These are phyloP conservation scores for Orbilia brochopaga DNA, from an alignment of 2,329 filamentous ascomycete species.

Conservation along the genomic window DNA sequence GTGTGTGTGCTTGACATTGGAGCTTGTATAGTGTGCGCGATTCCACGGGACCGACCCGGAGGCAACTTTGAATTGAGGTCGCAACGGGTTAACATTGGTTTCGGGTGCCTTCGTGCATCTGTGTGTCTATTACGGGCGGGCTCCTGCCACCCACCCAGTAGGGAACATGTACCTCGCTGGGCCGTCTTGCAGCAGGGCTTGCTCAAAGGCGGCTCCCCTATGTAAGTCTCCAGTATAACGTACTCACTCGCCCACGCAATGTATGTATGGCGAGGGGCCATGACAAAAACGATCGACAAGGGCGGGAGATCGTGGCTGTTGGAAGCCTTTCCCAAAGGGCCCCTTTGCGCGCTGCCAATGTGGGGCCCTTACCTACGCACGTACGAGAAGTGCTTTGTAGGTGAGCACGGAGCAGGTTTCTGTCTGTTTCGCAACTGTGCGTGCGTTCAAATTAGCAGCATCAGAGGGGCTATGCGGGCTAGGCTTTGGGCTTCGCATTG, in stretches of 20 bases:
- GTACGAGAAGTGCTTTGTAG: no score
- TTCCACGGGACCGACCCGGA: conserved; percentile 29
- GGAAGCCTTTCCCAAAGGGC: no score
- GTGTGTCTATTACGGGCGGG: conserved; percentile 1
- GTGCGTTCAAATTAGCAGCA: conserved; percentile 47
- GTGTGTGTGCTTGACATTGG: conserved; percentile 38
- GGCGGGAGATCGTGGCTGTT: conserved; percentile 29
- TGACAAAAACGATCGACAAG: conserved; percentile 48
- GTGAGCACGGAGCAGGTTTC: conserved; percentile 10
- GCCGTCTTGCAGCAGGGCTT: conserved; percentile 37
- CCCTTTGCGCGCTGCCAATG: conserved; percentile 23
- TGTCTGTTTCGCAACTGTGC: conserved; percentile 38
- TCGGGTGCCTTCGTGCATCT: background rate
- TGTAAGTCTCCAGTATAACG: no score
- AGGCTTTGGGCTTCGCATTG: conserved; percentile 28
- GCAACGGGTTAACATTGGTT: conserved; percentile 1
- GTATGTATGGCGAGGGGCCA: no score
- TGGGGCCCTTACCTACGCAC: conserved; percentile 31
- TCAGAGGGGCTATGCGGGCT: conserved; percentile 42
- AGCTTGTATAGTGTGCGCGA: conserved; percentile 6
- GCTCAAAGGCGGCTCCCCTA: conserved; percentile 40
- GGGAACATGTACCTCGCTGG: conserved; percentile 24
- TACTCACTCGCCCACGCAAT: no score
- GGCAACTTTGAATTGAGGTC: background rate
- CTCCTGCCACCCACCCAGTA: conserved; percentile 24